Evolutionary conservation across 2,329 filamentous ascomycete genomes (phyloP).

Genomic region (Alternaria panax): DNA sequence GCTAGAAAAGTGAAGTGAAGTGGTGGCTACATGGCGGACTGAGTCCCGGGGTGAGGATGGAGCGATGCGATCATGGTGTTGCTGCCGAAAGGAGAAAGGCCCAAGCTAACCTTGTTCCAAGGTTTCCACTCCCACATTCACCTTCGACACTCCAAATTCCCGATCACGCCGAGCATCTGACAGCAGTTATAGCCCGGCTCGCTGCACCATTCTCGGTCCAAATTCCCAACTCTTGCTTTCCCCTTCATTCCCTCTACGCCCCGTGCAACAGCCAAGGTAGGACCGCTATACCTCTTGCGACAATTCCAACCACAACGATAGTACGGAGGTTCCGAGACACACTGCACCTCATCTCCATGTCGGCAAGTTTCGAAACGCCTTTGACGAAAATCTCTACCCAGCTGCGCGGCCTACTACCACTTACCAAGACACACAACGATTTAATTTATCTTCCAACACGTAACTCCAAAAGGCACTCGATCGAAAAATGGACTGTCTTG

Average conservation of each 20-base stretch:
- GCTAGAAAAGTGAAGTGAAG: slow-evolving; percentile 18
- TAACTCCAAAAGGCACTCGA: neutral
- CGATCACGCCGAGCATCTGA: neutral
- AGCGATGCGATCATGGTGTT: slow-evolving; percentile 19
- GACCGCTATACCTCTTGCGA: neutral
- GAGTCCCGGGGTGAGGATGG: slow-evolving; percentile 18
- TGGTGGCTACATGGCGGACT: slow-evolving; percentile 28
- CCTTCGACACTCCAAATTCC: slow-evolving; percentile 1
- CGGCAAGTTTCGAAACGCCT: slow-evolving; percentile 4
- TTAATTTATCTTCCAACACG: neutral
- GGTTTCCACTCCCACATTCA: neutral
- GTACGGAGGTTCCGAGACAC: neutral
- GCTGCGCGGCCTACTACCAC: neutral
- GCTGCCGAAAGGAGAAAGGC: slow-evolving; percentile 21
- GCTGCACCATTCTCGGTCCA: neutral
- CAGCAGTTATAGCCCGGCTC: neutral
- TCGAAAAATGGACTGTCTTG: slow-evolving; percentile 3
- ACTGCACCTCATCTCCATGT: neutral
- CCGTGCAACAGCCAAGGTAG: neutral
- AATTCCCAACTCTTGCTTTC: neutral
- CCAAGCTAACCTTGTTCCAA: too few species aligned
- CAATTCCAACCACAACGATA: neutral
- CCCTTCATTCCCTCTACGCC: neutral
- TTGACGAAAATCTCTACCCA: neutral
- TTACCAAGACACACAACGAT: slow-evolving; percentile 10